A percentile compares a stretch with the other conserved stretches of the same genome.
These are phyloP conservation scores for Paracoccidioides brasiliensis DNA, from an alignment of 2,329 filamentous ascomycete species.

Conservation along the genomic window DNA sequence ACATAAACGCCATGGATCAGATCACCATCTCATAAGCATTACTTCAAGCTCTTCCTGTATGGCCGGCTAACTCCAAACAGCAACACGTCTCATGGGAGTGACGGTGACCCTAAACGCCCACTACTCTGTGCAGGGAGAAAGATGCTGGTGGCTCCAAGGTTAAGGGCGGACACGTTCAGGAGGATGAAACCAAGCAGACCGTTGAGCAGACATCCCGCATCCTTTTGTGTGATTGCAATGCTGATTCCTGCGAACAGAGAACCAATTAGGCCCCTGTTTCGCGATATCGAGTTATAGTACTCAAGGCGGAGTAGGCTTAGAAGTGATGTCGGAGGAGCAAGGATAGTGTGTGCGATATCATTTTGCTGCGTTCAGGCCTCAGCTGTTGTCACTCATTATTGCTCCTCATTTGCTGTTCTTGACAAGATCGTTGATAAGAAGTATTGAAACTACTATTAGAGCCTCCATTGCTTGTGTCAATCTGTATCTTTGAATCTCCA, in stretches of 20 bases:
- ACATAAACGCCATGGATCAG: conserved; percentile 1
- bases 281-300: not conserved
- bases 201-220: not conserved
- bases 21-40: conserved; percentile 2
- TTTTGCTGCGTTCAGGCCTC: not conserved
- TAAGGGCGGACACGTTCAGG: conserved; percentile 2
- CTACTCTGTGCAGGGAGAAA: conserved; percentile 4
- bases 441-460: not conserved
- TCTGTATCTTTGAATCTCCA: not conserved
- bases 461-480: not conserved
- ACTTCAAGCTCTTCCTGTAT: not conserved
- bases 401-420: not conserved
- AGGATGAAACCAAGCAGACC: conserved; percentile 4
- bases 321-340: conserved; percentile 1
- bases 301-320: not conserved
- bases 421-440: not conserved
- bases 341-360: not conserved
- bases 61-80: not conserved
- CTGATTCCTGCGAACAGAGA: conserved; percentile 1
- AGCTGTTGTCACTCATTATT: conserved; percentile 1
- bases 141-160: conserved; percentile 1
- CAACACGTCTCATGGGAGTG: conserved; percentile 3
- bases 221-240: not conserved
- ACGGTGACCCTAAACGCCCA: not conserved
- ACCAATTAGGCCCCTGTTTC: not conserved